Conservation (phyloP, 345 rosid genomes). For the Citrus sinensis region DVS_A1.0 CM039169.1:7075501-7076000, state of each 20-base stretch:
- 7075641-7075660: conserved; percentile 76
- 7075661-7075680: conserved; percentile 86
- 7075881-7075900: conserved; percentile 6
- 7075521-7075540: neutral
- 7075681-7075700: conserved; percentile 80
- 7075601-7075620: conserved; percentile 67
- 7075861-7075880: conserved; percentile 10
- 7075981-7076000: neutral
- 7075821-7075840: conserved; percentile 82
- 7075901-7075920: neutral
- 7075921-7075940: neutral
- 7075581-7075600: conserved; percentile 86
- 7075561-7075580: conserved; percentile 53
- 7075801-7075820: conserved; percentile 47
- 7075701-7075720: conserved; percentile 74
- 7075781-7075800: conserved; percentile 36
- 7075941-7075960: neutral
- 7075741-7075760: conserved; percentile 69
- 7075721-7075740: conserved; percentile 63
- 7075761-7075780: conserved; percentile 59
- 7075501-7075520: neutral
- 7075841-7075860: conserved; percentile 74
- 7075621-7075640: conserved; percentile 65
- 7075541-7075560: conserved; percentile 38
- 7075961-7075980: neutral